Conservation (phyloP, 2,329 filamentous ascomycete species). For the Colletotrichum sp. region DNA sequence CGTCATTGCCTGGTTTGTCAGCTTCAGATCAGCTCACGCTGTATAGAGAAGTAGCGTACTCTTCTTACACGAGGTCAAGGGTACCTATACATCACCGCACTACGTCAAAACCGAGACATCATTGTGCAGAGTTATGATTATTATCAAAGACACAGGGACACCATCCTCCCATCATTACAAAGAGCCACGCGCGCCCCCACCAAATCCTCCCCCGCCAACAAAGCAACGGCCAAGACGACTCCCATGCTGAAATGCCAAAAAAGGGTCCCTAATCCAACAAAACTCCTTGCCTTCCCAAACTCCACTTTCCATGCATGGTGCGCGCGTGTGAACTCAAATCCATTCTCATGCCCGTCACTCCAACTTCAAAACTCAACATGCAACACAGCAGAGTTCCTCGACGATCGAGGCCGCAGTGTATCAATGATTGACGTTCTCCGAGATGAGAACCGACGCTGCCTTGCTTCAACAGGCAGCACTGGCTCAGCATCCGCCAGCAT, state of each 20-base stretch:
- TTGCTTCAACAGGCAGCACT: background rate
- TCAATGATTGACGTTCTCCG: constrained; percentile 9
- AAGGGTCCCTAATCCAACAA: background rate
- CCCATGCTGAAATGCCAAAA: background rate
- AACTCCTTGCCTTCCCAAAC: background rate
- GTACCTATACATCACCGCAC: fast-evolving
- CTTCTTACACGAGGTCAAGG: background rate
- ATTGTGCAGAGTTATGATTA: background rate
- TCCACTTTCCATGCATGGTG: background rate
- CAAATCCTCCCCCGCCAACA: background rate
- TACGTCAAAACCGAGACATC: background rate
- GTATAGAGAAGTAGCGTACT: fast-evolving
- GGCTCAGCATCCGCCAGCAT: background rate
- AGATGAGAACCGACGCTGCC: constrained; percentile 12
- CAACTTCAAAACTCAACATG: constrained; percentile 17
- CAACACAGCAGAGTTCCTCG: constrained; percentile 3
- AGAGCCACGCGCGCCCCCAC: background rate
- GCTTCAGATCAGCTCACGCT: background rate
- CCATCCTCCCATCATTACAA: background rate
- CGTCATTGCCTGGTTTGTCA: background rate
- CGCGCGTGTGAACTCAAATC: background rate
- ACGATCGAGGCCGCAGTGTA: constrained; percentile 12
- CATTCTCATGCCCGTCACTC: background rate
- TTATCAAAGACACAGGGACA: background rate
- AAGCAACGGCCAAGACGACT: background rate